A percentile compares a stretch with the other conserved stretches of the same genome.
Evolutionary conservation across 257 asterid species (phyloP).

Genomic region (Solanum pinnatisectum): DNA sequence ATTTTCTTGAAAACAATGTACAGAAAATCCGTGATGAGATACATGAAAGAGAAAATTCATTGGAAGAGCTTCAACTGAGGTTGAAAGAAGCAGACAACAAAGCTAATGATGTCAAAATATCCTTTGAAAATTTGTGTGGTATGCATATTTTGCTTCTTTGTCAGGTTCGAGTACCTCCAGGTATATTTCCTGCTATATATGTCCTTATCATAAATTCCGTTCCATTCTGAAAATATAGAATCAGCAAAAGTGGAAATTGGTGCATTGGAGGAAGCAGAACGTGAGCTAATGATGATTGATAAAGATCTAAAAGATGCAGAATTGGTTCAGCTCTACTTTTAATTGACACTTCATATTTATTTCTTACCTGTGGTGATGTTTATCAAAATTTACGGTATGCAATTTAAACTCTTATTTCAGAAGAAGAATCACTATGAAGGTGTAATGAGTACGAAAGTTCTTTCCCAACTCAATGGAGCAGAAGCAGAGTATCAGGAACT

Average conservation of each 20-base stretch:
- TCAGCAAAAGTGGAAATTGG: slow-evolving; percentile 62
- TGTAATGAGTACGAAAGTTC: slow-evolving; percentile 41
- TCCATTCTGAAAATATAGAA: slow-evolving; percentile 28
- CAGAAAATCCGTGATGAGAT: slow-evolving; percentile 58
- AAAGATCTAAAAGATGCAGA: slow-evolving; percentile 38
- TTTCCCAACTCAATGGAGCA: slow-evolving; percentile 38
- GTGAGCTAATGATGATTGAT: slow-evolving; percentile 44
- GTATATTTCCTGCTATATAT: not conserved
- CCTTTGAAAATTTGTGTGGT: slow-evolving; percentile 59
- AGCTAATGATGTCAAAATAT: slow-evolving; percentile 33
- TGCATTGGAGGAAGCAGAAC: slow-evolving; percentile 63
- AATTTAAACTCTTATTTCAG: slow-evolving; percentile 27
- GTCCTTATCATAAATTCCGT: not conserved
- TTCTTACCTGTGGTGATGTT: not conserved
- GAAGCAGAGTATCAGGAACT: slow-evolving; percentile 46
- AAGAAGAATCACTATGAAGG: slow-evolving; percentile 48
- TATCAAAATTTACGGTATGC: not conserved
- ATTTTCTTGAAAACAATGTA: slow-evolving; percentile 11
- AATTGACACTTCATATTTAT: slow-evolving; percentile 5
- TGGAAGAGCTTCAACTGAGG: slow-evolving; percentile 44
- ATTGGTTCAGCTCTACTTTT: slow-evolving; percentile 24
- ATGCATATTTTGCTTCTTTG: slow-evolving; percentile 17
- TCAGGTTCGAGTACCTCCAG: not conserved
- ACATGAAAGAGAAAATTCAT: slow-evolving; percentile 30
- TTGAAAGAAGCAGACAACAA: slow-evolving; percentile 45